Percentiles rank a stretch among this genome's conserved stretches.
Evolutionary conservation across 345 rosid genomes (phyloP).

Genomic region (Capsella bursapastoris): DNA sequence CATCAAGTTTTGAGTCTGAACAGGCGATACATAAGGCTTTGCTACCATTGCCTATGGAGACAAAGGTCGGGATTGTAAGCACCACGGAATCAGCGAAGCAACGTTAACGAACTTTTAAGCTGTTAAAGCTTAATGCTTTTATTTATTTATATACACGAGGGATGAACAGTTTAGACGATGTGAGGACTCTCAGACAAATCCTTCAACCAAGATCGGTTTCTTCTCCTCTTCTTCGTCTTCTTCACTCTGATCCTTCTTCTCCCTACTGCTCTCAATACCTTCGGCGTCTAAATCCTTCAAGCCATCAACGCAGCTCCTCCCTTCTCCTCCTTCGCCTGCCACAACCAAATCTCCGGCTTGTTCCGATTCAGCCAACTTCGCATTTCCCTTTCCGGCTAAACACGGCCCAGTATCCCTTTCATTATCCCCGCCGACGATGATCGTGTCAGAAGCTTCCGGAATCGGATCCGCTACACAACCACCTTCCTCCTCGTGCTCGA

Average conservation of each 20-base stretch:
- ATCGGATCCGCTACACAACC: constrained; percentile 37
- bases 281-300: constrained; percentile 32
- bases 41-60: constrained; percentile 16
- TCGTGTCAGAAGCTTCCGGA: constrained; percentile 27
- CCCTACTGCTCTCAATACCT: constrained; percentile 28
- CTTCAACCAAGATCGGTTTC: constrained; percentile 44
- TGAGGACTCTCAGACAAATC: constrained; percentile 32
- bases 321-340: constrained; percentile 34
- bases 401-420: constrained; percentile 30
- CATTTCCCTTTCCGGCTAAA: constrained; percentile 36
- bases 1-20: constrained; percentile 9
- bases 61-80: constrained; percentile 3
- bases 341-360: constrained; percentile 34
- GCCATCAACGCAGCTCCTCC: constrained; percentile 40
- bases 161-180: background rate
- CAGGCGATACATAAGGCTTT: constrained; percentile 27
- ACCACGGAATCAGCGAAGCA: background rate
- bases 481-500: constrained; percentile 45
- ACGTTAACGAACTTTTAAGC: background rate
- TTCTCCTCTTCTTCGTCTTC: constrained; percentile 35
- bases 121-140: constrained; percentile 16
- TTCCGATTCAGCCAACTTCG: constrained; percentile 4
- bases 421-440: constrained; percentile 20
- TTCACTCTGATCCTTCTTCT: constrained; percentile 24
- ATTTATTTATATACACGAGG: constrained; percentile 32